phyloP scores from a whole-genome alignment of 1,284 basidiomycete species.

The Puccinia hordei region DNA sequence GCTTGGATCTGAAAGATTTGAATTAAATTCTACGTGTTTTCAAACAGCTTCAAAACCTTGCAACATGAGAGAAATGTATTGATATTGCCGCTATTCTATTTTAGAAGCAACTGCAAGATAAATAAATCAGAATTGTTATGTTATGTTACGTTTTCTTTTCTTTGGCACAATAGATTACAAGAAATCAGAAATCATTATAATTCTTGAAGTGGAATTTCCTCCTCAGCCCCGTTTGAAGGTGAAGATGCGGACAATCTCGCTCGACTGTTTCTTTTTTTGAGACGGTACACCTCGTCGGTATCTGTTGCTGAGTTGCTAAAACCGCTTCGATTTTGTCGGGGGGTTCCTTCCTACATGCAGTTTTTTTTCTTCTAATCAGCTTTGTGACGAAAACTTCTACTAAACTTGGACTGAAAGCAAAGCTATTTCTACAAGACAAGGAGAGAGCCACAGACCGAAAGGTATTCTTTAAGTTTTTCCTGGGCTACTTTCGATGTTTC shows the following conservation, averaged over 20 bases:
- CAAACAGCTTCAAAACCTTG: background rate
- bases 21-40: background rate
- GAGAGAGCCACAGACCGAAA: constrained; percentile 28
- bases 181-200: background rate
- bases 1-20: background rate
- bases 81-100: background rate
- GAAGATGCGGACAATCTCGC: constrained; percentile 8
- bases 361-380: background rate
- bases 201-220: constrained; percentile 22
- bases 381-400: background rate
- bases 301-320: constrained; percentile 8
- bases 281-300: background rate
- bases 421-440: background rate
- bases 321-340: background rate
- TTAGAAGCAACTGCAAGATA: background rate
- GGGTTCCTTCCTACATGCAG: background rate
- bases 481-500: constrained; percentile 38
- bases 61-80: background rate
- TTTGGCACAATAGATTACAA: background rate
- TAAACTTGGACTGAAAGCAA: background rate
- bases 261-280: constrained; percentile 19
- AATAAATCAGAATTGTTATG: background rate
- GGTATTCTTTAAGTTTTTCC: constrained; percentile 45
- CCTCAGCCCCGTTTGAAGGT: background rate
- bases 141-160: background rate